Evolutionary conservation across 2,329 filamentous ascomycete species (phyloP).

Genomic region (Clonostachys chloroleuca): DNA sequence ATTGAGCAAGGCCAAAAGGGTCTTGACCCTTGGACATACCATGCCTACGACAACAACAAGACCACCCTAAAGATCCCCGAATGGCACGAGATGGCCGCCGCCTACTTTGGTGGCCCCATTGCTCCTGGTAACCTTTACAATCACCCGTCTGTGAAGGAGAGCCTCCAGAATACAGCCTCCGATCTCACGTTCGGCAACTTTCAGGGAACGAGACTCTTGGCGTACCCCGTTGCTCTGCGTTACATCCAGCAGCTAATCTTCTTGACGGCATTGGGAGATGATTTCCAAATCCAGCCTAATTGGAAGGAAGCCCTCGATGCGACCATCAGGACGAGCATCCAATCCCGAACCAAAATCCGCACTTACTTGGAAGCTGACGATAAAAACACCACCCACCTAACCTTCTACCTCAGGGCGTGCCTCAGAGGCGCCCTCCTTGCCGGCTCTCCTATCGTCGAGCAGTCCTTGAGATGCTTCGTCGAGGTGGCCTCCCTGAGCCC

Average conservation of each 20-base stretch:
- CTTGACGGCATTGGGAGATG: constrained; percentile 35
- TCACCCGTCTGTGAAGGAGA: constrained; percentile 3
- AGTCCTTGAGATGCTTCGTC: constrained; percentile 47
- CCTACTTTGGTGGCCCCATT: constrained; percentile 41
- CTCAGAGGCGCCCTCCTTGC: constrained; percentile 50
- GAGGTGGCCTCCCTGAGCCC: constrained; percentile 48
- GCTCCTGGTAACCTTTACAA: constrained; percentile 21
- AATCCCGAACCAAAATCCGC: constrained; percentile 55
- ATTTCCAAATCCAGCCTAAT: constrained; percentile 64
- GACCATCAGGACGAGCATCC: constrained; percentile 64
- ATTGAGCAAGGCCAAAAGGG: constrained; percentile 87
- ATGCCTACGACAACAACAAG: constrained; percentile 34
- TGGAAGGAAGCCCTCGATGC: constrained; percentile 81
- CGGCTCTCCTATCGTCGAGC: constrained; percentile 33
- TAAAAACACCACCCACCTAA: constrained; percentile 22
- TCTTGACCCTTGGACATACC: constrained; percentile 62
- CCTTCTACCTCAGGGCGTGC: constrained; percentile 45
- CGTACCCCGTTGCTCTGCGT: constrained; percentile 64
- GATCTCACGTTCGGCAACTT: constrained; percentile 39
- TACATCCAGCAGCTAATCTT: constrained; percentile 59
- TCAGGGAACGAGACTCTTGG: constrained; percentile 36
- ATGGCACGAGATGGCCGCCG: constrained; percentile 44
- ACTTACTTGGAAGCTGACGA: constrained; percentile 41
- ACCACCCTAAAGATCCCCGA: constrained; percentile 31
- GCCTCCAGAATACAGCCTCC: background rate